Evolutionary conservation across 345 rosid genomes (phyloP), one percentile per base, ranked within the genome.

Genomic region (Pistacia integerrima): DNA sequence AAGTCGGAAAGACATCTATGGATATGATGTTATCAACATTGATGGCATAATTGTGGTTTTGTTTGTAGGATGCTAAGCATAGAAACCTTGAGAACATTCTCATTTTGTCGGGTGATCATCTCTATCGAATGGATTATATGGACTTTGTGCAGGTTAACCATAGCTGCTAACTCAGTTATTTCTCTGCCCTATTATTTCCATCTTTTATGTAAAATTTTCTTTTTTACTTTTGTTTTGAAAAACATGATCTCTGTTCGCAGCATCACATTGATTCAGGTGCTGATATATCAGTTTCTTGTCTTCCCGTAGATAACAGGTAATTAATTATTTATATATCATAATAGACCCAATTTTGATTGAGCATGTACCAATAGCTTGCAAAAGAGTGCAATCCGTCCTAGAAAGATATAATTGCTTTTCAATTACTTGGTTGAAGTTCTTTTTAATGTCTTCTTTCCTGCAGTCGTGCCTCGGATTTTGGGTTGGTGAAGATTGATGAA

Each of bases 71-170:
- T 82, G 89, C 88, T 38, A 92, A 92, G 87, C 87, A 85, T 74
- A 90, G 90, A 74, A 73, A 94, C 75, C 83, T 94, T 25, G 97
- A 94, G 78, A 92, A 91, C 86, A 87, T 94, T 79, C 81, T 94
- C 76, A 91, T 94, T 77, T 83, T 94, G 82, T 87, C 94, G 5
- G 97, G 96, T 8, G 98, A 94, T 87, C 98, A 94, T 84, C 89
- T 94, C 65, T 92, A 92, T 72, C 89, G 92, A 72, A 94, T 94
- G 98, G 94, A 94, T 72, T 91, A 94, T 83, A 90, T 92, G 91
- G 94, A 94, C 57, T 92, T 92, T 75, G 75, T 94, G 64, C 97
- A 92, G 94, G 97, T 92, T 80, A 73, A 79, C 18, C 41, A 30
- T 36, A 67, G 63, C 51, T 66, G 69, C 30, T 44, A 57, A 36